These are phyloP conservation scores for Hypomyces perniciosus DNA, from an alignment of 2,329 filamentous ascomycete genomes.

Conservation along the genomic window DNA sequence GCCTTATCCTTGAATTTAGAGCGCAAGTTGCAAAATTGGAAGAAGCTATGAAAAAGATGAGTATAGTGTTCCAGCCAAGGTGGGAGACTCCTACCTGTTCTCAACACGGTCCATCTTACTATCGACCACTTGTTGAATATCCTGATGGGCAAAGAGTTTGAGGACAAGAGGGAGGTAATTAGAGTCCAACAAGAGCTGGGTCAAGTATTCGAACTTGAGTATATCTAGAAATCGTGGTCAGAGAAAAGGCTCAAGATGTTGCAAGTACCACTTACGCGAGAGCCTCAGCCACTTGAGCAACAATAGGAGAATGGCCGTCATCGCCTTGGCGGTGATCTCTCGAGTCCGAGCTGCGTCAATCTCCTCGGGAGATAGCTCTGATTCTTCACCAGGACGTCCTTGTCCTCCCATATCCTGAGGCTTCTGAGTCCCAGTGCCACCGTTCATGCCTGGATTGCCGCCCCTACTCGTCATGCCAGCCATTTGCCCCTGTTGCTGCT, in stretches of 20 bases:
- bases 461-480: conserved; percentile 35
- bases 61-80: background rate
- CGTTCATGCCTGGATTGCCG: conserved; percentile 35
- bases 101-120: conserved; percentile 78
- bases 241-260: background rate
- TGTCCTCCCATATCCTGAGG: conserved; percentile 27
- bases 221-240: conserved; percentile 55
- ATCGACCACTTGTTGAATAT: conserved; percentile 84
- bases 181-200: conserved; percentile 85
- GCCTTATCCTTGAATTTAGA: conserved; percentile 43
- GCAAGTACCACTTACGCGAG: conserved; percentile 61
- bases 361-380: conserved; percentile 62
- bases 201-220: conserved; percentile 92
- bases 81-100: conserved; percentile 53
- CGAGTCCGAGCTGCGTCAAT: conserved; percentile 73
- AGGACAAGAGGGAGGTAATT: conserved; percentile 91
- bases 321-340: conserved; percentile 85
- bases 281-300: conserved; percentile 94
- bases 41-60: conserved; percentile 57
- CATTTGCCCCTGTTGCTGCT: conserved; percentile 28
- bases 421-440: conserved; percentile 29
- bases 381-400: conserved; percentile 30
- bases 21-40: conserved; percentile 75
- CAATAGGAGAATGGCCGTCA: conserved; percentile 83
- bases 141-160: conserved; percentile 90